Base-by-base conservation (phyloP, 2,329 filamentous ascomycete genomes). In the Penicillium janthinellum region DNA sequence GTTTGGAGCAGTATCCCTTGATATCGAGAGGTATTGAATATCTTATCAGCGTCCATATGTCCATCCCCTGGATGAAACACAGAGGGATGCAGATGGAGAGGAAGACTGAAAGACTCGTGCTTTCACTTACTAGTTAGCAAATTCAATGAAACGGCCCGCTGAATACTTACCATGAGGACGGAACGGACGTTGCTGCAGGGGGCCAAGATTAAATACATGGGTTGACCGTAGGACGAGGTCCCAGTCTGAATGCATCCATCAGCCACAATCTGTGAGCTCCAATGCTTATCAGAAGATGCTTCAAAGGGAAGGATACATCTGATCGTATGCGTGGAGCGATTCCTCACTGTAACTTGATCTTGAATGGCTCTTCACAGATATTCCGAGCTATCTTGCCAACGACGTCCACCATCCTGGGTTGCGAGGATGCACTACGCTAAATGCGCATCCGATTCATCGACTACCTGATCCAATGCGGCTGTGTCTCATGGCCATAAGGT, bases 51-150 rank as follows among this genome's bases (percentile, higher is more conserved):
- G 31, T 20, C 52, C 22, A 15, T n/a, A 31, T 31, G 12, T 20
- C 34, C 17, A 38, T 48, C 14, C 50, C 31, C 22, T 60, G 50
- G 50, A 56, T 49, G 54, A 57, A 47, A 5, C 2, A n/a, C 58
- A 60, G 51, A 57, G 57, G 60, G 22, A 53, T 28, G 54, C 37
- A 41, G 57, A 58, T 62, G 54, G 45, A 47, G 57, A 60, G 54
- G 53, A 54, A 41, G 20, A 54, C 57, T 54, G 57, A 57, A 55
- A 49, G 44, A 56, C 58, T 45, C 12, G 53, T 25, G 7, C 20
- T 20, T 31, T 52, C 47, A 34, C 35, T 54, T 52, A 54, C 42
- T 55, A 60, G 47, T 61, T 52, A 53, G 25, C 37, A 44, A 47
- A 25, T 37, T 48, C 15, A 35, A 55, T 20, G 35, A 31, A 39